These are phyloP conservation scores for Neoboletus magnificus DNA, from an alignment of 768 basidiomycete genomes.

Conservation along the genomic window DNA sequence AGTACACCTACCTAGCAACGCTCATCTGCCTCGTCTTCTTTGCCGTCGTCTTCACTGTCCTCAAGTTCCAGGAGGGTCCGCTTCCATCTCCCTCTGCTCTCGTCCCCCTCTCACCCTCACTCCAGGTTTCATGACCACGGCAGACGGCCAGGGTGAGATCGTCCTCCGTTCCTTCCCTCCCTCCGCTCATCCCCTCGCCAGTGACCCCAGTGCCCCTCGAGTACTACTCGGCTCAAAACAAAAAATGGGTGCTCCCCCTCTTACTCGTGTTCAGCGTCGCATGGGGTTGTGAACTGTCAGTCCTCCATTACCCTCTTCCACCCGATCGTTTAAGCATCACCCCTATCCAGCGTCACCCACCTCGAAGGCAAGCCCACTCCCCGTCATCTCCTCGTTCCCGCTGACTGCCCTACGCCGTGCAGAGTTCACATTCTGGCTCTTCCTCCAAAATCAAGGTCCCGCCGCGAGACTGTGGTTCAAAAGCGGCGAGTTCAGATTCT, in stretches of 20 bases:
- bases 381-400: neutral
- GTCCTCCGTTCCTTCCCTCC: neutral
- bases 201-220: slow-evolving; percentile 57
- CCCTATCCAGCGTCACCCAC: slow-evolving; percentile 59
- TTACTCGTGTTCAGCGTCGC: slow-evolving; percentile 67
- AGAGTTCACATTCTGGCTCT: slow-evolving; percentile 84
- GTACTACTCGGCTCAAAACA: slow-evolving; percentile 45
- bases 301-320: neutral
- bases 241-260: slow-evolving; percentile 61
- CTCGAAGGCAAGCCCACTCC: slow-evolving; percentile 57
- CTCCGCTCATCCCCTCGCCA: slow-evolving; percentile 23
- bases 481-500: slow-evolving; percentile 73
- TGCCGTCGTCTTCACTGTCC: slow-evolving; percentile 52
- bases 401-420: slow-evolving; percentile 4
- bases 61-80: slow-evolving; percentile 76
- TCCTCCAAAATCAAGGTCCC: slow-evolving; percentile 75
- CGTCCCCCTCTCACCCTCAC: neutral
- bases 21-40: slow-evolving; percentile 66
- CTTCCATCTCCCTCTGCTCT: neutral
- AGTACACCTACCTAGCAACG: slow-evolving; percentile 78
- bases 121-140: slow-evolving; percentile 15
- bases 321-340: neutral
- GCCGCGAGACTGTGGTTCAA: slow-evolving; percentile 71
- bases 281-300: slow-evolving; percentile 76
- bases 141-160: slow-evolving; percentile 13